Percentiles rank a stretch among this genome's conserved stretches.
phyloP scores from a whole-genome alignment of 495 filamentous ascomycete species.

The Xylaria grammica region DNA sequence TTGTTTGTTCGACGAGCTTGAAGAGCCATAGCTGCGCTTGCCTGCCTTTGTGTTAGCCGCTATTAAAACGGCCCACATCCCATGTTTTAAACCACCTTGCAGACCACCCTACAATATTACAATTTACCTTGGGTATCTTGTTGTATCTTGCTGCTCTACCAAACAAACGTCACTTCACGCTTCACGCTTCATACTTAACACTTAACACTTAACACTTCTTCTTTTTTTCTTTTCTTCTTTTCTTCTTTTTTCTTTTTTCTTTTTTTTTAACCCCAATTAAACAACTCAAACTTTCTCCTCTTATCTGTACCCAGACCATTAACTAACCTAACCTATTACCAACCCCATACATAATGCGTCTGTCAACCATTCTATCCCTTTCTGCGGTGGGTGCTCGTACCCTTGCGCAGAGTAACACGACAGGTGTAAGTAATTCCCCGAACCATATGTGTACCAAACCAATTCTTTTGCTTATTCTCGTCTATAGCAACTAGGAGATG shows the following conservation, averaged over 20 bases:
- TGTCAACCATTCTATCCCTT: not conserved
- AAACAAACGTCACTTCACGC: no score
- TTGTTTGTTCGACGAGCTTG: not conserved
- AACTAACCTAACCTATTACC: not conserved
- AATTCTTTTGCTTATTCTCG: constrained; percentile 27
- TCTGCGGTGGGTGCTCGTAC: constrained; percentile 25
- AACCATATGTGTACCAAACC: constrained; percentile 1
- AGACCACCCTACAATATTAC: no score
- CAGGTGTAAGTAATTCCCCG: constrained; percentile 37
- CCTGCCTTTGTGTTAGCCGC: constrained; percentile 4
- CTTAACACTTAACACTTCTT: no score
- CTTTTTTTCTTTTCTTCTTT: no score
- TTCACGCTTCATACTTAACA: no score
- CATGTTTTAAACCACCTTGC: not conserved
- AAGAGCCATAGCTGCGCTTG: constrained; percentile 7
- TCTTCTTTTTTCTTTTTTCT: no score
- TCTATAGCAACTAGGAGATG: constrained; percentile 54
- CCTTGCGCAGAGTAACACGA: constrained; percentile 44
- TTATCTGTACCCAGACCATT: not conserved
- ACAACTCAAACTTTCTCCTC: no score
- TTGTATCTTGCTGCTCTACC: no score
- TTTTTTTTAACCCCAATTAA: no score
- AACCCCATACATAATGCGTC: not conserved
- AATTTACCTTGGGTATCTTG: no score
- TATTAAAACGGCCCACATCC: not conserved